A percentile compares a stretch with the other conserved stretches of the same genome.
Conservation (phyloP, 116 monocot species). For the Thalassia testudinum region DNA sequence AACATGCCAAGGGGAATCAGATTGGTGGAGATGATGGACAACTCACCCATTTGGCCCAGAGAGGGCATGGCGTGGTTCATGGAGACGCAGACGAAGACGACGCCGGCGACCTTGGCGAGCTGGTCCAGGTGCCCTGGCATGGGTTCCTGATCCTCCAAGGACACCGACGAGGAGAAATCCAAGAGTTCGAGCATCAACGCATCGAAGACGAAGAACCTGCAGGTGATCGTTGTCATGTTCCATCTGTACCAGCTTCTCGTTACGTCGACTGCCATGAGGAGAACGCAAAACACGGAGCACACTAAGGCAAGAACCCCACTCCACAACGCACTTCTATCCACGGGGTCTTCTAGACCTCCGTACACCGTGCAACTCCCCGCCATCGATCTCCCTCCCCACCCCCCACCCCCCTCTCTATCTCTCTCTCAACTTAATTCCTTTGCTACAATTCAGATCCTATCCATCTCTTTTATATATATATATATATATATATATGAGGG, state of each 20-base stretch:
- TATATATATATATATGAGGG: too few species aligned
- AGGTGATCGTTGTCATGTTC: neutral
- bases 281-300: neutral
- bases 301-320: too few species aligned
- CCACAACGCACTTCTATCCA: too few species aligned
- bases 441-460: too few species aligned
- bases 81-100: neutral
- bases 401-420: too few species aligned
- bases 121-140: neutral
- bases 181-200: neutral
- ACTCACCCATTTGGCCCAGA: neutral
- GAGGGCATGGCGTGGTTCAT: neutral
- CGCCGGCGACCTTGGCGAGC: neutral
- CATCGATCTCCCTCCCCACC: too few species aligned
- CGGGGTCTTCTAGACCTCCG: too few species aligned
- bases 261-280: neutral
- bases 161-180: neutral
- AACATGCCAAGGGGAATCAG: neutral
- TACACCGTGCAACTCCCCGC: too few species aligned
- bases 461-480: too few species aligned
- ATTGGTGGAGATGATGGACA: neutral
- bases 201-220: neutral
- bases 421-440: too few species aligned
- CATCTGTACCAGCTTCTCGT: neutral
- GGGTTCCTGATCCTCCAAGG: neutral